Base-by-base conservation (phyloP, 129 eudicot species). In the Ambrosia artemisiifolia region DNA sequence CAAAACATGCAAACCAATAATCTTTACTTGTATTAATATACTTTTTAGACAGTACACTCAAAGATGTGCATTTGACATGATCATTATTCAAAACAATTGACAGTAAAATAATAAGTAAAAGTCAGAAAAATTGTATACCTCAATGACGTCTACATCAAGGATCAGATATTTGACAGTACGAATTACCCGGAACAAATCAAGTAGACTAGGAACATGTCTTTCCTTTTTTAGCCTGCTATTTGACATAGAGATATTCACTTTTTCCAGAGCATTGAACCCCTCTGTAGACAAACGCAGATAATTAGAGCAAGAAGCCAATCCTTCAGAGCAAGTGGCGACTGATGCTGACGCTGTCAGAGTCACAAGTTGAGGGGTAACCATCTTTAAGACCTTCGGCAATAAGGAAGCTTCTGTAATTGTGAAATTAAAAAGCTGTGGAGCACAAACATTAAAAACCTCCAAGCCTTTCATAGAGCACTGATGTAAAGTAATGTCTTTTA, bases 331-430 rank as follows among this genome's bases (percentile, higher is more conserved):
- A 32, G 17, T 33, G 6, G 61, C 28, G 28, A n/a, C 30, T 0
- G 13, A 59, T 18, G 19, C 65, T 59, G 48, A 59, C 1, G 75
- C 65, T 11, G 65, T 51, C 47, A 75, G 49, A 16, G 19, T 50
- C 67, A 33, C 28, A 16, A 75, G 79, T 40, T 18, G 67, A 56
- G 80, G 76, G 53, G 78, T 63, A 33, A 12, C 65, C 12, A 75
- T 24, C 1, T 54, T 42, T 17, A 74, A 34, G 34, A 63, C 53
- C 54, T 63, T 40, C 30, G 67, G 62, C 17, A 40, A 48, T 42
- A 14, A 32, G 9, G 46, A n/a, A 30, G 36, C 11, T 44, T 44
- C n/a, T 6, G 30, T 72, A 11, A 72, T 11, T 35, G 77, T 43
- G 67, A 72, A 57, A 43, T 32, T 18, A 5, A 40, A 5, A 3